Evolutionary conservation across 2,329 filamentous ascomycete genomes (phyloP).

Genomic region (Cytospora piceicola): DNA sequence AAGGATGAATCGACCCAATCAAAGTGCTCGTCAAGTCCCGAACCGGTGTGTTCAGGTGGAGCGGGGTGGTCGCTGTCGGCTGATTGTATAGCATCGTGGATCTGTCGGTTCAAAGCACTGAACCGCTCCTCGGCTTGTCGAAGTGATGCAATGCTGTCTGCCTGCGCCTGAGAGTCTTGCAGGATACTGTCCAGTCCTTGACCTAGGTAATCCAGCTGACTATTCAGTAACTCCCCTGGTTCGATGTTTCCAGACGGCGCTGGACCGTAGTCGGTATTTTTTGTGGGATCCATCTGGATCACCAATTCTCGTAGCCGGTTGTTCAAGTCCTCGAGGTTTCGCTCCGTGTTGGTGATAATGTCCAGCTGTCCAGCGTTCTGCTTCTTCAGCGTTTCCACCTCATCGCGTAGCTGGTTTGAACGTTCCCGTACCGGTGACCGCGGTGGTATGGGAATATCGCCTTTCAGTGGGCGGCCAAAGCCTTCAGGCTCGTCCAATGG

Average conservation of each 20-base stretch:
- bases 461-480: slow-evolving; percentile 42
- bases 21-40: slow-evolving; percentile 68
- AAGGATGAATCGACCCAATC: slow-evolving; percentile 69
- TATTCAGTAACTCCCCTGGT: slow-evolving; percentile 52
- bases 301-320: slow-evolving; percentile 33
- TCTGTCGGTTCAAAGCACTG: slow-evolving; percentile 64
- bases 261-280: slow-evolving; percentile 50
- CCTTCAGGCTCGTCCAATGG: slow-evolving; percentile 68
- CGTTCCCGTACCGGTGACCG: slow-evolving; percentile 62
- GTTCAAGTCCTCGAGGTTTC: slow-evolving; percentile 70
- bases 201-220: slow-evolving; percentile 73
- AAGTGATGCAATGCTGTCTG: slow-evolving; percentile 36
- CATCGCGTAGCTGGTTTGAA: slow-evolving; percentile 52
- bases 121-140: slow-evolving; percentile 59
- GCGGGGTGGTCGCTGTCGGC: slow-evolving; percentile 55
- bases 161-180: slow-evolving; percentile 55
- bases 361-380: slow-evolving; percentile 47
- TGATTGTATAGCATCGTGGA: slow-evolving; percentile 61
- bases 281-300: slow-evolving; percentile 55
- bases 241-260: slow-evolving; percentile 48
- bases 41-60: slow-evolving; percentile 61
- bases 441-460: slow-evolving; percentile 59
- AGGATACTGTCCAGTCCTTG: slow-evolving; percentile 65
- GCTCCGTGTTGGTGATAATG: slow-evolving; percentile 64
- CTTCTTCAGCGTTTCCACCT: slow-evolving; percentile 44